These are phyloP conservation scores for Aspergillus sp. DNA, from an alignment of 2,329 filamentous ascomycete genomes.

Conservation along the genomic window DNA sequence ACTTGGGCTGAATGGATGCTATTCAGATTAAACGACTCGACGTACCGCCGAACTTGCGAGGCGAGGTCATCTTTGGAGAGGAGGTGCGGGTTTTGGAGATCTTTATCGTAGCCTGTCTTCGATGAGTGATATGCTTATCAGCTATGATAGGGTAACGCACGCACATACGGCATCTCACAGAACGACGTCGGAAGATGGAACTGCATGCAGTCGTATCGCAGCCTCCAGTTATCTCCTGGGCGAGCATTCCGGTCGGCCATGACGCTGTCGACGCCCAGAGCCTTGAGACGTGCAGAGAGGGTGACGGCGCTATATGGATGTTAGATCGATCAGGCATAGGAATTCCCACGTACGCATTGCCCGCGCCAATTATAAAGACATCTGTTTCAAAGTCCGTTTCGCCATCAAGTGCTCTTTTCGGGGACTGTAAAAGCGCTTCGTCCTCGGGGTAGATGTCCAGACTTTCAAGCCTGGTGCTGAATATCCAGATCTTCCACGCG, in stretches of 20 bases:
- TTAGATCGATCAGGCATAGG: background rate
- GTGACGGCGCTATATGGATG: slow-evolving; percentile 36
- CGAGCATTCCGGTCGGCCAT: slow-evolving; percentile 44
- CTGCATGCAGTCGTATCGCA: slow-evolving; percentile 46
- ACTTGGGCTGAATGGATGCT: slow-evolving; percentile 30
- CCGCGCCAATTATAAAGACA: slow-evolving; percentile 41
- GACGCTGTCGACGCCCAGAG: slow-evolving; percentile 43
- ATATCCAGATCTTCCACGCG: slow-evolving; percentile 30
- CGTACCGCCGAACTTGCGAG: slow-evolving; percentile 23
- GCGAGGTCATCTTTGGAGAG: slow-evolving; percentile 17
- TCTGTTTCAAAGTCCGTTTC: slow-evolving; percentile 25
- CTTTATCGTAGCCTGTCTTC: slow-evolving; percentile 15
- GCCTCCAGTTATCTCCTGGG: slow-evolving; percentile 48
- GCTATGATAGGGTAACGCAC: slow-evolving; percentile 16
- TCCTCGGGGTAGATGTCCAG: slow-evolving; percentile 26
- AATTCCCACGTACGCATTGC: slow-evolving; percentile 34
- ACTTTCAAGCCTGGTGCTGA: slow-evolving; percentile 24
- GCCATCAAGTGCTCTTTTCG: slow-evolving; percentile 10
- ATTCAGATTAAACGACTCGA: slow-evolving; percentile 33
- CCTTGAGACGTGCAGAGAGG: slow-evolving; percentile 45
- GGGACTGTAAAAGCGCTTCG: slow-evolving; percentile 13
- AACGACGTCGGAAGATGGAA: slow-evolving; percentile 42
- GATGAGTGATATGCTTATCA: background rate
- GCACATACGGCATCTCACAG: slow-evolving; percentile 38
- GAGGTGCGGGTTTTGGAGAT: slow-evolving; percentile 16